phyloP scores from a whole-genome alignment of 2,329 filamentous ascomycete genomes.

The Akanthomyces dipterigenus region DNA sequence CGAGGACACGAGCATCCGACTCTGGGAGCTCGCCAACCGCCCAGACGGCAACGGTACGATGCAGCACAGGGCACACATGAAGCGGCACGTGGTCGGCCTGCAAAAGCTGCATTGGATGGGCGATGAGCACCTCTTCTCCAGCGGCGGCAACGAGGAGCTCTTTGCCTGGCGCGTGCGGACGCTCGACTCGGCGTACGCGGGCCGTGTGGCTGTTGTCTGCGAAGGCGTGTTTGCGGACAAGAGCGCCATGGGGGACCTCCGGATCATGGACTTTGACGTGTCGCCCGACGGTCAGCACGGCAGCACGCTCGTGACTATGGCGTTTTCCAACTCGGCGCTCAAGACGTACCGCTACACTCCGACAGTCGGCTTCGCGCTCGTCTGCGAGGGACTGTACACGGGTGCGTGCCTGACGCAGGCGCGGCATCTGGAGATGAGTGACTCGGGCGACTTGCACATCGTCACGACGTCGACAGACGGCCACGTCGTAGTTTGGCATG shows the following conservation, averaged over 20 bases:
- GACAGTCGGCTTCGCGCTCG: conserved; percentile 36
- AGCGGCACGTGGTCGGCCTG: conserved; percentile 75
- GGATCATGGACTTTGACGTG: conserved; percentile 75
- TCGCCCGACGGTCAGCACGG: conserved; percentile 13
- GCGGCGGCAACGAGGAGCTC: conserved; percentile 82
- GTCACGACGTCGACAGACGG: conserved; percentile 80
- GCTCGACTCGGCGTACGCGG: conserved; percentile 40
- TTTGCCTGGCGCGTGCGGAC: conserved; percentile 68
- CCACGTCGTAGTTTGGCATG: conserved; percentile 55
- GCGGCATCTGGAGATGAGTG: conserved; percentile 31
- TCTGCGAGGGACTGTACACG: conserved; percentile 55
- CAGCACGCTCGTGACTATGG: conserved; percentile 56
- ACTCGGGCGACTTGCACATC: conserved; percentile 30
- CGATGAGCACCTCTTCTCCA: conserved; percentile 70
- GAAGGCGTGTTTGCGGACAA: conserved; percentile 48
- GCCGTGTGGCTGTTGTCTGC: conserved; percentile 47
- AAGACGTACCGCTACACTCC: conserved; percentile 50
- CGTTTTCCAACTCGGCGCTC: conserved; percentile 77
- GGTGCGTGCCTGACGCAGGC: conserved; percentile 70
- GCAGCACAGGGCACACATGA: conserved; percentile 56
- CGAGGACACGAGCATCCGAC: conserved; percentile 68
- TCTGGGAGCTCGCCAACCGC: conserved; percentile 58
- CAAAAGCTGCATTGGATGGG: conserved; percentile 74
- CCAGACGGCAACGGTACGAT: no score
- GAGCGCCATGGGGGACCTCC: conserved; percentile 55